Evolutionary conservation across 2,329 filamentous ascomycete species (phyloP), one percentile per base, ranked within the genome.

Genomic region (Dothideomycetes sp.): DNA sequence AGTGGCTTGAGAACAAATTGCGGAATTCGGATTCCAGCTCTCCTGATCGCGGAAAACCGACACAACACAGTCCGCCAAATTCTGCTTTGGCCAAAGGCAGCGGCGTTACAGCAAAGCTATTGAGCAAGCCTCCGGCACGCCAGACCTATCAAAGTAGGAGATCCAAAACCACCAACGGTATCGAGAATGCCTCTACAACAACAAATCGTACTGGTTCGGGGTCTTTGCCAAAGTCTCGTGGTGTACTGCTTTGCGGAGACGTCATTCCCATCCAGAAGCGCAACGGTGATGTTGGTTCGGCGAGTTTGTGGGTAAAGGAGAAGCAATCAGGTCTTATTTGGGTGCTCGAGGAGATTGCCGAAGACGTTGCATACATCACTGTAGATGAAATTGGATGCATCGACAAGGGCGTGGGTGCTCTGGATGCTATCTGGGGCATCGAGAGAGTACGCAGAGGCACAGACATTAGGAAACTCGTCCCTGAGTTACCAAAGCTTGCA

Each of bases 241-340:
- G 89, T 3, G 91, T 98, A 18, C 63, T 98, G 38, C 72, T 98
- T 1, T 98, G 91, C 52, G 91, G 91, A 30, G 91, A 98, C 59
- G 89, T 98, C n/a, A 86, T 98, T 13, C 91, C 91, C 0, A 98
- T 98, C 45, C 84, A 88, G 59, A 98, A 96, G 63, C 78, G 91
- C 46, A 94, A 98, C 54, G 91, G 91, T 4, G 76, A 82, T 9
- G 89, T 82, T 4, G 91, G 91, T 2, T 88, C 91, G 44, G 91
- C 91, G 25, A 96, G 88, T 62, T 67, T 98, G 27, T 98, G 91
- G 91, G 91, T 98, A 3, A 98, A 98, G 66, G 91, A 98, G 62
- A 98, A 98, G 63, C 77, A 82, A 34, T 80, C 86, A 38, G 88
- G 89, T 8, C 65, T 98, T 45, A 96, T 98, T 45, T 98, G 91